phyloP scores from a whole-genome alignment of 768 basidiomycete genomes.

The Suillus spraguei region DNA sequence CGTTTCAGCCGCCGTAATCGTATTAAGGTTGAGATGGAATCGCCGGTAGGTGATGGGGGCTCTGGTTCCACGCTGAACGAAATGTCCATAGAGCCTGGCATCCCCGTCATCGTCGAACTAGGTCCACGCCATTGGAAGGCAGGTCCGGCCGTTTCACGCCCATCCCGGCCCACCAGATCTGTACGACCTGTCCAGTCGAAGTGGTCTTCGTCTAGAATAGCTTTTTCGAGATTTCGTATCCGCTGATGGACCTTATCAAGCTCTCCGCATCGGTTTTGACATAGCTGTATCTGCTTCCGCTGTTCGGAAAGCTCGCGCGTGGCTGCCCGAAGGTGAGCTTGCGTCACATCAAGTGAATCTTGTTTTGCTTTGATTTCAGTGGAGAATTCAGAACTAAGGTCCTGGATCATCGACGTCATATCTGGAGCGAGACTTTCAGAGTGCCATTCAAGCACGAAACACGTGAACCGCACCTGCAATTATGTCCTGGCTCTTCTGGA shows the following conservation, averaged over 20 bases:
- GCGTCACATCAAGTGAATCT: slow-evolving; percentile 84
- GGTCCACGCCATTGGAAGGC: slow-evolving; percentile 75
- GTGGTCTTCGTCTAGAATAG: slow-evolving; percentile 72
- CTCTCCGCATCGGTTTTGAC: slow-evolving; percentile 74
- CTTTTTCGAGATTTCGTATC: slow-evolving; percentile 81
- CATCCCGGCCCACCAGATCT: slow-evolving; percentile 43
- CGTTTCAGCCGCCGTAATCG: slow-evolving; percentile 73
- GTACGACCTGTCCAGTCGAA: slow-evolving; percentile 91
- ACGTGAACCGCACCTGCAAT: slow-evolving; percentile 56
- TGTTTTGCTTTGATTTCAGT: slow-evolving; percentile 85
- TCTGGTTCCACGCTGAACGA: slow-evolving; percentile 68
- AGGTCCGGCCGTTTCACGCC: slow-evolving; percentile 39
- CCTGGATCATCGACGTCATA: slow-evolving; percentile 83
- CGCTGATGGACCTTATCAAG: slow-evolving; percentile 83
- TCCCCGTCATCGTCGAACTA: slow-evolving; percentile 64
- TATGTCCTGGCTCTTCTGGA: slow-evolving; percentile 89
- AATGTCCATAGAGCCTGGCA: slow-evolving; percentile 66
- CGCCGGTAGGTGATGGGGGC: slow-evolving; percentile 64
- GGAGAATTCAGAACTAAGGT: slow-evolving; percentile 76
- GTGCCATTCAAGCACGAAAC: not conserved
- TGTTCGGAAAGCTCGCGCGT: slow-evolving; percentile 91
- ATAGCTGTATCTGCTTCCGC: slow-evolving; percentile 78
- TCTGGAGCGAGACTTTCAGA: slow-evolving; percentile 48
- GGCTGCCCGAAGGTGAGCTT: slow-evolving; percentile 83
- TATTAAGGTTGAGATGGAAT: slow-evolving; percentile 63